phyloP scores from a whole-genome alignment of 441 rosid species.

The Biscutella auriculata region DNA sequence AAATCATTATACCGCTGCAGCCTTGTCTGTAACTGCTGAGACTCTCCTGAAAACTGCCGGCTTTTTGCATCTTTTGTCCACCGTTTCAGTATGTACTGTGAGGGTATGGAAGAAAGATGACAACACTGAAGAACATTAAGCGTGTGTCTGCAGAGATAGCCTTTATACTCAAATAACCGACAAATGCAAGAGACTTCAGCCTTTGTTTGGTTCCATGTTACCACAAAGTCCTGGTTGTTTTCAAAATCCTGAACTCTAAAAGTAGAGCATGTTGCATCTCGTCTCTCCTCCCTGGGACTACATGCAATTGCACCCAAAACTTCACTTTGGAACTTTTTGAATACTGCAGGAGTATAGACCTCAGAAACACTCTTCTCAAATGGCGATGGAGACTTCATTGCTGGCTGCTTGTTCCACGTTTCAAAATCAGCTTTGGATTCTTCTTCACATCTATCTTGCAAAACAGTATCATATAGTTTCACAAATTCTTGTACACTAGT shows the following conservation, averaged over 20 bases:
- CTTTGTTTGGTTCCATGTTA: constrained; percentile 56
- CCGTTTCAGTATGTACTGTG: constrained; percentile 58
- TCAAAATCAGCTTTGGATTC: constrained; percentile 85
- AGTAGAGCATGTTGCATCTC: constrained; percentile 43
- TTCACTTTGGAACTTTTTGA: constrained; percentile 71
- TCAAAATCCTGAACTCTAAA: constrained; percentile 75
- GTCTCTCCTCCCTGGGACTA: constrained; percentile 68
- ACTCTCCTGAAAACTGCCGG: constrained; percentile 38
- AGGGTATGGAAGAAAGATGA: constrained; percentile 62
- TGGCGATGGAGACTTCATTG: constrained; percentile 74
- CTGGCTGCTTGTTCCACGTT: constrained; percentile 68
- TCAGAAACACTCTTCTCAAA: constrained; percentile 74
- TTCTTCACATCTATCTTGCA: constrained; percentile 75
- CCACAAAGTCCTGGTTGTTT: constrained; percentile 52
- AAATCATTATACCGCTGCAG: constrained; percentile 61
- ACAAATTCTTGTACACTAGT: constrained; percentile 70
- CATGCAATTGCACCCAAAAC: constrained; percentile 84
- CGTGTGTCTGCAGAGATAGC: constrained; percentile 83
- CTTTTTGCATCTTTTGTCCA: constrained; percentile 80
- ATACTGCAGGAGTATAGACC: constrained; percentile 66
- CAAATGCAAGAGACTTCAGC: constrained; percentile 69
- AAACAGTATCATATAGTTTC: constrained; percentile 49
- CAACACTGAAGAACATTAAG: constrained; percentile 78
- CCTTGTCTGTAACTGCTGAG: constrained; percentile 58
- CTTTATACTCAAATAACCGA: constrained; percentile 61